Evolutionary conservation across 2,329 filamentous ascomycete genomes (phyloP).

Genomic region (Colletotrichum sublineola): DNA sequence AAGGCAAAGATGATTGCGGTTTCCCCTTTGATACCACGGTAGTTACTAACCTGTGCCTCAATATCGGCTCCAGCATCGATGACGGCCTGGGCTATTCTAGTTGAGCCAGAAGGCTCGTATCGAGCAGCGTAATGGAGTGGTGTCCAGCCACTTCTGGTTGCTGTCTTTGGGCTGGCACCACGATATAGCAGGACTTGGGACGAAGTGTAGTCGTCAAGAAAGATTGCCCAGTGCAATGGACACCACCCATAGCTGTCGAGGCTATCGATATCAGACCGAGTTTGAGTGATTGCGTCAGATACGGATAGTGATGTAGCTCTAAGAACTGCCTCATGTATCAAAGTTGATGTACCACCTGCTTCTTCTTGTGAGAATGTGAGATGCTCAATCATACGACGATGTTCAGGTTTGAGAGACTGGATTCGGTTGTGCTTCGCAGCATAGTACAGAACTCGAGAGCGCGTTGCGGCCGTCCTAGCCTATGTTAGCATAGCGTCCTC

Average conservation of each 20-base stretch:
- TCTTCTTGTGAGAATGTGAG: slow-evolving; percentile 1
- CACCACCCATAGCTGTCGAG: slow-evolving; percentile 18
- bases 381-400: slow-evolving; percentile 14
- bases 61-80: slow-evolving; percentile 1
- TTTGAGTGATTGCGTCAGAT: slow-evolving; percentile 14
- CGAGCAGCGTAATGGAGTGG: slow-evolving; percentile 24
- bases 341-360: slow-evolving; percentile 10
- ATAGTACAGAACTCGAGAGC: slow-evolving; percentile 17
- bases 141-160: slow-evolving; percentile 12
- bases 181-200: slow-evolving; percentile 6
- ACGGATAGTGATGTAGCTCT: neutral
- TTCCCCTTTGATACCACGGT: neutral
- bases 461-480: slow-evolving; percentile 7
- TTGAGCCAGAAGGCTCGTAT: slow-evolving; percentile 10
- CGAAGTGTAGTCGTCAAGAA: slow-evolving; percentile 11
- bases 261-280: slow-evolving; percentile 20
- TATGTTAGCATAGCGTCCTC: neutral
- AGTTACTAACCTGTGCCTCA: slow-evolving; percentile 2
- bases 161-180: slow-evolving; percentile 1
- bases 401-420: slow-evolving; percentile 16
- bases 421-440: slow-evolving; percentile 11
- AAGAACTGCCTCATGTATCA: slow-evolving; percentile 20
- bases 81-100: slow-evolving; percentile 12
- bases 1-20: slow-evolving; percentile 25
- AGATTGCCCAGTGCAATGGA: slow-evolving; percentile 23